These are phyloP conservation scores for Tripterygium wilfordii DNA, from an alignment of 177 flowering plant genomes.

Conservation along the genomic window DNA sequence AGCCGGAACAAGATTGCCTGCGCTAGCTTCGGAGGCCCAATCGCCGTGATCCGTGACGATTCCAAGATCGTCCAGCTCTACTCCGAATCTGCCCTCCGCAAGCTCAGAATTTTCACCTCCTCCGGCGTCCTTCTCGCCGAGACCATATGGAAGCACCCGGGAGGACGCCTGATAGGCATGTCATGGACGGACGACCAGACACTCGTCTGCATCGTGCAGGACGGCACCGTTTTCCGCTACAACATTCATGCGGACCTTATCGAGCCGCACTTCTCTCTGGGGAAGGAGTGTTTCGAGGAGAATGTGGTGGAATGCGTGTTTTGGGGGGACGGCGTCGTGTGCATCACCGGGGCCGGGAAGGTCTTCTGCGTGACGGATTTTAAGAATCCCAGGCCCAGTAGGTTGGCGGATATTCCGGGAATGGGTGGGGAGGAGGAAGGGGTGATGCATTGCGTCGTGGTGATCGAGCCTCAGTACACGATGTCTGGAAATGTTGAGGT, in stretches of 20 bases:
- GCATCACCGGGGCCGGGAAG: conserved; percentile 61
- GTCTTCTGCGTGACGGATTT: conserved; percentile 77
- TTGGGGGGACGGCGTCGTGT: conserved; percentile 89
- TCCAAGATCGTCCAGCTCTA: conserved; percentile 93
- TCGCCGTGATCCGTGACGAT: conserved; percentile 93
- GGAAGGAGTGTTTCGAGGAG: conserved; percentile 70
- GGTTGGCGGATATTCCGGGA: conserved; percentile 57
- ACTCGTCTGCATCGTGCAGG: conserved; percentile 79
- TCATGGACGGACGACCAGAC: conserved; percentile 87
- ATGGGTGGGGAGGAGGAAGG: conserved; percentile 34
- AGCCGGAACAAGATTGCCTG: conserved; percentile 79
- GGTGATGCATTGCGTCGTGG: conserved; percentile 64
- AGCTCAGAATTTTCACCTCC: conserved; percentile 81
- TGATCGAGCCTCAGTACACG: conserved; percentile 88
- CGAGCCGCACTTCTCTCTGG: conserved; percentile 60
- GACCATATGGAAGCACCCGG: conserved; percentile 79
- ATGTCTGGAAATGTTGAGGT: conserved; percentile 95
- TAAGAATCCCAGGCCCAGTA: conserved; percentile 42
- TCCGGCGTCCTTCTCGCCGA: conserved; percentile 71
- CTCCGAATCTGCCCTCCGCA: conserved; percentile 86
- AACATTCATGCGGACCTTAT: conserved; percentile 58
- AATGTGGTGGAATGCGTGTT: conserved; percentile 89
- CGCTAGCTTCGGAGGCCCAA: conserved; percentile 92
- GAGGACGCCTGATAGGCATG: conserved; percentile 79
- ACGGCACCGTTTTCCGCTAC: conserved; percentile 71